phyloP scores from a whole-genome alignment of 108 stramenopile genomes.

The Tribonema minus region DNA sequence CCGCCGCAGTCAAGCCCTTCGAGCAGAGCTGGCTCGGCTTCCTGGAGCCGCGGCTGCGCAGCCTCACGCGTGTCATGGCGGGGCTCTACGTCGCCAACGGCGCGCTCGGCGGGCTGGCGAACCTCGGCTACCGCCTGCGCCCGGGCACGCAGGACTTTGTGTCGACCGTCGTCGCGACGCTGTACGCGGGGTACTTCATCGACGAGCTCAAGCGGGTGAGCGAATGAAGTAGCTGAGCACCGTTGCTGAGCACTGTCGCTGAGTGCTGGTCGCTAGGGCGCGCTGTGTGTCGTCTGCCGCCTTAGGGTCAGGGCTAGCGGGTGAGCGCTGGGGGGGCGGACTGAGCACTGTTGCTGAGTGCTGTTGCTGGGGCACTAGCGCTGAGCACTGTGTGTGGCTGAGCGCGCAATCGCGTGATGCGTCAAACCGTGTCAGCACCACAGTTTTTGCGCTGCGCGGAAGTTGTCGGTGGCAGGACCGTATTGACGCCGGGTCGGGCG shows the following conservation, averaged over 20 bases:
- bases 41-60: background rate
- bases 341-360: too few species aligned
- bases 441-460: too few species aligned
- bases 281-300: too few species aligned
- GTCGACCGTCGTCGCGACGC: slow-evolving; percentile 21
- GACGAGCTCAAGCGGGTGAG: slow-evolving; percentile 32
- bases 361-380: slow-evolving; percentile 20
- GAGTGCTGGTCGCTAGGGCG: too few species aligned
- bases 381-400: background rate
- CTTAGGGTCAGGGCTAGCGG: too few species aligned
- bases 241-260: too few species aligned
- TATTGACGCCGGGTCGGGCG: too few species aligned
- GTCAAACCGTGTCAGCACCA: too few species aligned
- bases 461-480: too few species aligned
- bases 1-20: too few species aligned
- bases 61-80: background rate
- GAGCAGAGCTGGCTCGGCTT: background rate
- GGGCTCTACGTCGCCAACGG: background rate
- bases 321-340: too few species aligned
- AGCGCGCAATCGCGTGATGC: background rate
- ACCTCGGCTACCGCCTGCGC: background rate
- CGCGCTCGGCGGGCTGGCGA: background rate
- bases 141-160: background rate
- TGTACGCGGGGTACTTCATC: slow-evolving; percentile 36
- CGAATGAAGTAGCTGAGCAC: too few species aligned